A percentile compares a stretch with the other conserved stretches of the same genome.
These are phyloP conservation scores for Mortierella sp. DNA, from an alignment of 371 early-diverging fungal genomes.

Conservation along the genomic window DNA sequence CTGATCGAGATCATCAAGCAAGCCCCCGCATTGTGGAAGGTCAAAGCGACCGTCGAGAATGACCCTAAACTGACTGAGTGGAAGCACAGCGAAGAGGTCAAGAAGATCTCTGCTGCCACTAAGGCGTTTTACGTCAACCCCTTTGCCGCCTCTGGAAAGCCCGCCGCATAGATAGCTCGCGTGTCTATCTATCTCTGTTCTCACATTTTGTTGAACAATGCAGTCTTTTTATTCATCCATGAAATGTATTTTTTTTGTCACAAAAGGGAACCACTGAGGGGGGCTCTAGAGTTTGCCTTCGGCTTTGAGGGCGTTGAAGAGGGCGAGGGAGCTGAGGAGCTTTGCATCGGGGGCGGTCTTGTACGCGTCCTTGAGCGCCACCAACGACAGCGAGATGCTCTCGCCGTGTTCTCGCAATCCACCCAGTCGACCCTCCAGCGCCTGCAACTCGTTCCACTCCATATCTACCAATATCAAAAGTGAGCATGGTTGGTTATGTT, in stretches of 20 bases:
- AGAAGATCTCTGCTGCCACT: slow-evolving; percentile 8
- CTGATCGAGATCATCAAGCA: slow-evolving; percentile 19
- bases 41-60: slow-evolving; percentile 21
- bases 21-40: slow-evolving; percentile 25
- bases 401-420: slow-evolving; percentile 87
- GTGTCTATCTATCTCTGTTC: not conserved
- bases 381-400: slow-evolving; percentile 77
- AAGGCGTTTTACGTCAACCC: slow-evolving; percentile 15
- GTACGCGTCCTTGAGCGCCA: slow-evolving; percentile 77
- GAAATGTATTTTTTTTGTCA: not conserved
- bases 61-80: slow-evolving; percentile 16
- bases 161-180: not conserved
- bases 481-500: no score
- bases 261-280: not conserved
- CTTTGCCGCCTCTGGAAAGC: not conserved
- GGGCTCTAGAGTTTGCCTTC: slow-evolving; percentile 48
- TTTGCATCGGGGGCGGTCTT: slow-evolving; percentile 78
- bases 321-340: slow-evolving; percentile 74
- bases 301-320: slow-evolving; percentile 70
- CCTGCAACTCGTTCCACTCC: slow-evolving; percentile 62
- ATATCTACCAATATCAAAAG: slow-evolving; percentile 48
- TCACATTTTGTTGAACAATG: not conserved
- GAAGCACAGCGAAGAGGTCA: slow-evolving; percentile 13
- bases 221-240: no score
- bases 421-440: slow-evolving; percentile 74